These are phyloP conservation scores for Marasmius tenuissimus DNA, from an alignment of 1,284 basidiomycete genomes.

Conservation along the genomic window DNA sequence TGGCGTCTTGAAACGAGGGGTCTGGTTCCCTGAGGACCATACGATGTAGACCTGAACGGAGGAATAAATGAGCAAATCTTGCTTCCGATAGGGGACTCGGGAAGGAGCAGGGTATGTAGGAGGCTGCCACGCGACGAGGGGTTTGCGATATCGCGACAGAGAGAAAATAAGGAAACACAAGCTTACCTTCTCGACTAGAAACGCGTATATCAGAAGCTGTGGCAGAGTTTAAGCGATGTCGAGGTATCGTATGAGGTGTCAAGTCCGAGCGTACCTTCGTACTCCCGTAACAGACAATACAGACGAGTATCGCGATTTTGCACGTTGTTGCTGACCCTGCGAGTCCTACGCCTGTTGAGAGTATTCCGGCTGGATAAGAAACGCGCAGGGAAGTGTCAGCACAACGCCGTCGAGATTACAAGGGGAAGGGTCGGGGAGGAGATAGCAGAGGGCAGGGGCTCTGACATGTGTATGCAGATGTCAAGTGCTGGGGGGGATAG, in stretches of 20 bases:
- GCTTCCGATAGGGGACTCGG: not conserved
- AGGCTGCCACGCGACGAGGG: not conserved
- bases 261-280: not conserved
- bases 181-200: constrained; percentile 8
- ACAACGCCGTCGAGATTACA: too few species aligned
- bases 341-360: not conserved
- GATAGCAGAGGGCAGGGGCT: not conserved
- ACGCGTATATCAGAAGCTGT: constrained; percentile 11
- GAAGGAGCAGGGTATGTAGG: not conserved
- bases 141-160: not conserved
- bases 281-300: not conserved
- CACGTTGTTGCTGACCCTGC: not conserved
- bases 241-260: not conserved
- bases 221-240: not conserved
- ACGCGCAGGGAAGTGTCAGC: not conserved
- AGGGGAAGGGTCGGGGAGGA: too few species aligned
- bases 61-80: not conserved
- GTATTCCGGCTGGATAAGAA: not conserved
- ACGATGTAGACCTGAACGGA: constrained; percentile 6
- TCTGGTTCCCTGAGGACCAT: constrained; percentile 10
- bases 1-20: constrained; percentile 8
- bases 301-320: not conserved
- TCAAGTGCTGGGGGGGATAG: not conserved
- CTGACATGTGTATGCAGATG: not conserved
- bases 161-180: not conserved